A percentile compares a stretch with the other conserved stretches of the same genome.
These are phyloP conservation scores for Coemansia sp. DNA, from an alignment of 371 early-diverging fungal species.

Conservation along the genomic window DNA sequence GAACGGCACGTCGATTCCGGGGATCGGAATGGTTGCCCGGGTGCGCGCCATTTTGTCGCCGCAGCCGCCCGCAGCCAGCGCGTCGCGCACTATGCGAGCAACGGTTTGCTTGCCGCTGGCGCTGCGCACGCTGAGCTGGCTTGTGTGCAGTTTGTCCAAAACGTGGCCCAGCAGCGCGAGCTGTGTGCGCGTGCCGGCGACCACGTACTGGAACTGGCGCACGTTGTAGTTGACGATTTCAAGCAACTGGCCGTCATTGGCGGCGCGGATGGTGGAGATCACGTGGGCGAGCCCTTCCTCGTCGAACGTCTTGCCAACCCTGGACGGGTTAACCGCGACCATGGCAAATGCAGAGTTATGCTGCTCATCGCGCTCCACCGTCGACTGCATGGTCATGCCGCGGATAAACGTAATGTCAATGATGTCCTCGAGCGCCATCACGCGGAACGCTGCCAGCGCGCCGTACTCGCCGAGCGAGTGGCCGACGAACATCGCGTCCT, in stretches of 20 bases:
- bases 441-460: slow-evolving; percentile 87
- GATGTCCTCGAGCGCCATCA: slow-evolving; percentile 80
- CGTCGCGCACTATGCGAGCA: slow-evolving; percentile 61
- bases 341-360: slow-evolving; percentile 95
- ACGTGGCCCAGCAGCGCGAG: slow-evolving; percentile 80
- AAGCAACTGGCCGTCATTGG: slow-evolving; percentile 73
- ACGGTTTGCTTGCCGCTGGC: slow-evolving; percentile 72
- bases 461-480: slow-evolving; percentile 97
- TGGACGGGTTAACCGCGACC: slow-evolving; percentile 93
- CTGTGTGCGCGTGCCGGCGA: slow-evolving; percentile 84
- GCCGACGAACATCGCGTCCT: slow-evolving; percentile 89
- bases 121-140: slow-evolving; percentile 72
- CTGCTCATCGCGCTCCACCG: slow-evolving; percentile 83
- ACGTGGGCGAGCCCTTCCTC: slow-evolving; percentile 77
- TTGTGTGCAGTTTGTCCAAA: slow-evolving; percentile 69
- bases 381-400: slow-evolving; percentile 98
- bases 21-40: slow-evolving; percentile 88
- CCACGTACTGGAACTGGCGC: slow-evolving; percentile 95
- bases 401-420: slow-evolving; percentile 96
- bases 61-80: slow-evolving; percentile 45
- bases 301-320: slow-evolving; percentile 85
- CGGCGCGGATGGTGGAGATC: slow-evolving; percentile 77
- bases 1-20: slow-evolving; percentile 97
- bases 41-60: slow-evolving; percentile 75
- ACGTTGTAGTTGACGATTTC: slow-evolving; percentile 99